Conservation (phyloP, 208 protist genomes). For the Wallacemonas sp. region DNA sequence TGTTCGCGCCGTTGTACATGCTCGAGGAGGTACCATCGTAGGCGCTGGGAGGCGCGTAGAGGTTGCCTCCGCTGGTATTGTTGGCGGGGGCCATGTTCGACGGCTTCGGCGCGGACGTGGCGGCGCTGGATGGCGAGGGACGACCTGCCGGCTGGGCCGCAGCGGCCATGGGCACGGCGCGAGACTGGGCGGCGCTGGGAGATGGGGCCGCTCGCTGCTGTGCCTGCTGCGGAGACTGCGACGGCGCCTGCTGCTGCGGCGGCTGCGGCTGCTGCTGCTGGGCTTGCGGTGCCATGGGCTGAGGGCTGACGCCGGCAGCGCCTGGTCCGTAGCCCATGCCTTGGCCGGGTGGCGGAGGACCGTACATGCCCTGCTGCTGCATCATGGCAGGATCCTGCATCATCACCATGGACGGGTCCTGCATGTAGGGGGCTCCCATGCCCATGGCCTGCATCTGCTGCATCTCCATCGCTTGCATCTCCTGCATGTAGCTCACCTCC, state of each 20-base stretch:
- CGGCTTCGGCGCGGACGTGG: background rate
- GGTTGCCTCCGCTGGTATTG: background rate
- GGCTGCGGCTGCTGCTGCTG: too few species aligned
- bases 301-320: background rate
- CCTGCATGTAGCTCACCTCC: constrained; percentile 2
- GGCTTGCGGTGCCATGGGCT: too few species aligned
- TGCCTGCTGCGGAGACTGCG: background rate
- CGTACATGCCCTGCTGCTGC: background rate
- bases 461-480: constrained; percentile 38
- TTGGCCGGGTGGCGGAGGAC: background rate
- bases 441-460: constrained; percentile 41
- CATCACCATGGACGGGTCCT: constrained; percentile 3
- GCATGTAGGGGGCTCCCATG: background rate
- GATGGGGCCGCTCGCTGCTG: too few species aligned
- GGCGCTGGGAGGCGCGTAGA: background rate
- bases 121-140: background rate
- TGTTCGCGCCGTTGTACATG: constrained; percentile 20
- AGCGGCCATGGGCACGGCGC: background rate
- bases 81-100: background rate
- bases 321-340: background rate
- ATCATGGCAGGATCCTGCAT: background rate
- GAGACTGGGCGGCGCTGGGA: background rate
- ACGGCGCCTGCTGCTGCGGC: background rate
- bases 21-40: constrained; percentile 21
- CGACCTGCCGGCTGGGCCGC: background rate